Base-by-base conservation (phyloP, 768 basidiomycete genomes). In the Phylloporus scabripes region DNA sequence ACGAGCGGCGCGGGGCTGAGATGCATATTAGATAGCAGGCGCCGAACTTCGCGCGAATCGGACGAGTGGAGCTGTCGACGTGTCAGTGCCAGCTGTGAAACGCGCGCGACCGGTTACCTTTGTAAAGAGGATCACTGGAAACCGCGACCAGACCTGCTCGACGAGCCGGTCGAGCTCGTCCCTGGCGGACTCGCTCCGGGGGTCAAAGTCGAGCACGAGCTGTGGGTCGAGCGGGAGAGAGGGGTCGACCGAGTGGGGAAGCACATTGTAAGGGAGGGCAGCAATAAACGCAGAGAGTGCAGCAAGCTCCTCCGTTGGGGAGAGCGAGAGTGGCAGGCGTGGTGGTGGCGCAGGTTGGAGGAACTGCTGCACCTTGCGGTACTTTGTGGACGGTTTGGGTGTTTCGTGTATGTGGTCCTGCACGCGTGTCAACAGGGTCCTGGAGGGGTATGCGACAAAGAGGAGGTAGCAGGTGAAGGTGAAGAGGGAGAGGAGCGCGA, bases 161-260 rank as follows among this genome's bases (percentile, higher is more conserved):
- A 82, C 76, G 62, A 90, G 72, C 1, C 71, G 69, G 29, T 67
- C 62, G 28, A 90, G 70, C 63, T 90, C 87, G 29, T 80, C 76
- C 17, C 61, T 57, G 1, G 87, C 86, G 12, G 76, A 74, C 2
- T 77, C 68, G 37, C 78, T 72, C n/a, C 81, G 78, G 0, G 85
- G 85, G 61, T 92, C 87, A 62, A 92, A 92, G 58, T 87, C 89
- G 36, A 92, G 75, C 5, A 92, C 77, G 49, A 91, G 78, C 58
- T 88, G 79, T 4, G 90, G 87, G 63, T 92, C 88, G 50, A 91
- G 80, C 7, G 87, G 79, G 10, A 57, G 54, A 10, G 72, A 57
- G 0, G 89, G 84, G 58, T 91, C 79, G 39, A 89, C 76, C 6
- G 72, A 70, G 0, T 70, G 62, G 1, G 90, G 87, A 49, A 92